Evolutionary conservation across 2,329 filamentous ascomycete species (phyloP), one percentile per base, ranked within the genome.

Genomic region (Verticillium albo-atrum): DNA sequence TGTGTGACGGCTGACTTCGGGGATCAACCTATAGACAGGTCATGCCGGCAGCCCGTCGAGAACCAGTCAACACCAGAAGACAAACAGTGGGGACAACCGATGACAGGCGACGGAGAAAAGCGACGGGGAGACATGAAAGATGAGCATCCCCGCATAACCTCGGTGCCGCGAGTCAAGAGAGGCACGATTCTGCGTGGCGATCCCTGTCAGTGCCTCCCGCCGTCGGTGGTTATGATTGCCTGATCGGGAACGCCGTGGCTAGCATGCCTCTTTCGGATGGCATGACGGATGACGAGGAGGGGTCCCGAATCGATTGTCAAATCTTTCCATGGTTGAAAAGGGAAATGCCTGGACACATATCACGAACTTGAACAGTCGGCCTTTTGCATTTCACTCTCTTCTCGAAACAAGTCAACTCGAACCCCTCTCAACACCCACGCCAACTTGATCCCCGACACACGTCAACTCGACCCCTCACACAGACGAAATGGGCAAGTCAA

Each of bases 401-500:
- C 34, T 20, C 27, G 32, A 54, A 50, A 47, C 28, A 23, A n/a
- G n/a, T 23, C 5, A 35, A 23, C 4, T 20, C 12, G 6, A 25
- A 20, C 30, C 23, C 42, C n/a, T n/a, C n/a, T n/a, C n/a, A n/a
- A n/a, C n/a, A n/a, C n/a, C n/a, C n/a, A n/a, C n/a, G n/a, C n/a
- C n/a, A n/a, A n/a, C n/a, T n/a, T n/a, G n/a, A n/a, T n/a, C n/a
- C n/a, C n/a, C n/a, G n/a, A n/a, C n/a, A 52, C 28, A 23, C 25
- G n/a, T 23, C 5, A 35, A 23, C 4, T 20, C 12, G 6, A 25
- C n/a, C 30, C 23, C 42, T 26, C 5, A 23, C 23, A 51, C 10
- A 32, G 20, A 9, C n/a, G 57, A 20, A 47, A 62, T 62, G 61
- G 61, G 54, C 57, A 62, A 62, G 77, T 73, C 73, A 55, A 77